Evolutionary conservation across 768 basidiomycete genomes (phyloP).

Genomic region (Serendipita sp.): DNA sequence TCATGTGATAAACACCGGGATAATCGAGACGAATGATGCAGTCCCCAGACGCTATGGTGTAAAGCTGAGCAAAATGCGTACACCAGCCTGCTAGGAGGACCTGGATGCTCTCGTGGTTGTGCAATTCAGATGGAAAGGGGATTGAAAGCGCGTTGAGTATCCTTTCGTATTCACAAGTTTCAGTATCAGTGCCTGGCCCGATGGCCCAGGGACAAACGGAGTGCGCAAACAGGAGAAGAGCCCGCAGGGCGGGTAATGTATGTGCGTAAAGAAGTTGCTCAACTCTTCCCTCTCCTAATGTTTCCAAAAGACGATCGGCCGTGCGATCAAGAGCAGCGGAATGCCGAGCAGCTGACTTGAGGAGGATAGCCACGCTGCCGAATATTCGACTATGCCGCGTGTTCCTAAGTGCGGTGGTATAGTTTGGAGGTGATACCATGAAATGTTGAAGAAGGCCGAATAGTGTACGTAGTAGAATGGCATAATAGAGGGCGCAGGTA

Average conservation of each 20-base stretch:
- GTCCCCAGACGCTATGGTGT: constrained; percentile 57
- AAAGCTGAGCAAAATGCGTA: constrained; percentile 70
- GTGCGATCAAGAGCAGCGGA: constrained; percentile 78
- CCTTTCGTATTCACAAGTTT: constrained; percentile 60
- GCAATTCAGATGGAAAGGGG: constrained; percentile 61
- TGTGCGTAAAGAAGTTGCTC: constrained; percentile 77
- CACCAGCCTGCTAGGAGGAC: constrained; percentile 85
- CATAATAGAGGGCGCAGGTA: constrained; percentile 79
- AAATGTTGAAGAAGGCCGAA: constrained; percentile 73
- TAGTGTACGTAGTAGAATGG: constrained; percentile 70
- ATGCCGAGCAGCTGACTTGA: constrained; percentile 80
- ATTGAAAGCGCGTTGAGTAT: constrained; percentile 62
- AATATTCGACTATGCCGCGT: constrained; percentile 53
- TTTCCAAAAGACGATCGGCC: constrained; percentile 60
- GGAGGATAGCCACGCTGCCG: constrained; percentile 74
- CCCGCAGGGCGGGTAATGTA: constrained; percentile 81
- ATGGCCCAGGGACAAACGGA: constrained; percentile 53
- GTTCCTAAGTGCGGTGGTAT: constrained; percentile 15
- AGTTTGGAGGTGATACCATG: constrained; percentile 18
- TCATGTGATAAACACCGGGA: constrained; percentile 67
- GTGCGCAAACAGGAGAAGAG: constrained; percentile 70
- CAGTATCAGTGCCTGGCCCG: constrained; percentile 25
- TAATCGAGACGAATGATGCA: constrained; percentile 53
- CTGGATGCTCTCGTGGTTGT: constrained; percentile 73
- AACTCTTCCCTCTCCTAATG: constrained; percentile 69